Evolutionary conservation across 1,139 yeast genomes (phyloP), one percentile per base, ranked within the genome.

Genomic region (Blastobotrys capitulatus): DNA sequence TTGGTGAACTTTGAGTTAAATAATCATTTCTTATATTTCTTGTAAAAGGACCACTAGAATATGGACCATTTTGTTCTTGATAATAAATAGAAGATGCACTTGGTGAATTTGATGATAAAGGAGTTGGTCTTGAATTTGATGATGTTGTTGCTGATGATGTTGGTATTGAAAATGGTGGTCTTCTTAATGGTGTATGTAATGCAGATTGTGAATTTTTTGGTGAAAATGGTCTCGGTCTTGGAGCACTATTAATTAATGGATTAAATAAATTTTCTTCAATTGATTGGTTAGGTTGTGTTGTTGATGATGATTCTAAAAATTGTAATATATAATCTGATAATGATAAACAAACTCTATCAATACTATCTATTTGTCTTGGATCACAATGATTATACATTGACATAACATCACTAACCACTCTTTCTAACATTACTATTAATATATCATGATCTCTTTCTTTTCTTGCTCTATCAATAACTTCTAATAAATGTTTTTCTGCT

Each of bases 331-430:
- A 61, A 32, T 61, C 64, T 9, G 63, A 54, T 40, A 62, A 50
- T 8, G 65, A 61, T 9, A 62, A 51, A 38, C 63, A 60, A 8
- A 57, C 56, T 37, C 56, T 51, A 50, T 60, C 64, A 9, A 60
- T 52, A 16, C 57, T 42, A 22, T 51, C 54, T 8, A 46, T 26
- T 29, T 51, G 53, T 10, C 43, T 44, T 15, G 43, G 39, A 10
- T 47, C 53, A 16, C 42, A 29, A n/a, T 42, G 49, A 42, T 54
- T 54, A 43, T 59, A 57, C 6, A 58, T 52, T n/a, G 53, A 47
- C 50, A 59, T 57, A 8, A 57, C 54, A 39, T 60, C 63, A 1
- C 54, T 52, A 16, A 55, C 63, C 3, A 60, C 63, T n/a, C 61
- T 50, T 38, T 62, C 66, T 19, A 62, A 54, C 49, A 60, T 51